Conservation (phyloP, 1,284 basidiomycete species). For the Ceratobasidium sp. region DNA sequence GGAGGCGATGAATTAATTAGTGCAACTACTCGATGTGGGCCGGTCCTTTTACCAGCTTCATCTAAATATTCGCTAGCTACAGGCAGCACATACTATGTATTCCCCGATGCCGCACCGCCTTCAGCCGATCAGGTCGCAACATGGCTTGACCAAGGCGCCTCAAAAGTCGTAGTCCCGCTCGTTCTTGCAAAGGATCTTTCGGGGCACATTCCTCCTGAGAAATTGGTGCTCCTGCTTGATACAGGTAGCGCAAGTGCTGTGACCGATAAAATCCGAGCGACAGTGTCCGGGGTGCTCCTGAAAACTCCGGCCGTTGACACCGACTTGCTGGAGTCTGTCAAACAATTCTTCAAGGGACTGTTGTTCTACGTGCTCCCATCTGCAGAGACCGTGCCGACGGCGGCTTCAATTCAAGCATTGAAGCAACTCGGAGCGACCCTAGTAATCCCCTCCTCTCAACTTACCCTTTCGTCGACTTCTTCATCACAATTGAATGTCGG, state of each 20-base stretch:
- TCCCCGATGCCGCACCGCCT: slow-evolving; percentile 35
- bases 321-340: slow-evolving; percentile 73
- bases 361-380: slow-evolving; percentile 61
- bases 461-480: slow-evolving; percentile 65
- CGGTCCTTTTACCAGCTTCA: slow-evolving; percentile 65
- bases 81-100: slow-evolving; percentile 55
- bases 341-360: slow-evolving; percentile 70
- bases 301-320: slow-evolving; percentile 69
- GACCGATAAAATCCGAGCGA: slow-evolving; percentile 69
- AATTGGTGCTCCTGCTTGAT: slow-evolving; percentile 75
- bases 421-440: slow-evolving; percentile 65
- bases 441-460: slow-evolving; percentile 74
- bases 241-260: slow-evolving; percentile 74
- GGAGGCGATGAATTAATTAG: slow-evolving; percentile 57
- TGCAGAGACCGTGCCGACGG: slow-evolving; percentile 47
- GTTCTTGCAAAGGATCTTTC: slow-evolving; percentile 69
- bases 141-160: slow-evolving; percentile 74
- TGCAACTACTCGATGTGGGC: slow-evolving; percentile 73
- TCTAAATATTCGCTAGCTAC: slow-evolving; percentile 45
- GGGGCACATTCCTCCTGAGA: slow-evolving; percentile 69
- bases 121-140: slow-evolving; percentile 63
- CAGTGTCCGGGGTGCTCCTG: slow-evolving; percentile 76
- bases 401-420: slow-evolving; percentile 54
- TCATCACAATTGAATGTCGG: slow-evolving; percentile 70
- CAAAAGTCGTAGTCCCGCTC: slow-evolving; percentile 76